Base-by-base conservation (phyloP, 495 filamentous ascomycete genomes). In the Hypoxylon cercidicola region DNA sequence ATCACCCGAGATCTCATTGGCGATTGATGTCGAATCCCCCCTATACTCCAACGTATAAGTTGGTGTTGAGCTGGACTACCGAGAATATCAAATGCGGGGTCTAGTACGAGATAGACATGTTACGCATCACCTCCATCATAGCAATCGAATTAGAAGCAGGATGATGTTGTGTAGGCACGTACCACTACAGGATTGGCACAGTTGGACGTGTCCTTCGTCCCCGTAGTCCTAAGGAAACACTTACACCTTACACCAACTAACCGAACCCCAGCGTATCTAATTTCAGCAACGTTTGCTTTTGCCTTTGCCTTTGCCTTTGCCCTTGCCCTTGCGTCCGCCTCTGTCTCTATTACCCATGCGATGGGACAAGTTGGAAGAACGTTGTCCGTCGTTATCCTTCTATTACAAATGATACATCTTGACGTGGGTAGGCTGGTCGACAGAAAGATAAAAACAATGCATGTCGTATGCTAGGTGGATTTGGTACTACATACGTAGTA, bases 71-170 rank as follows among this genome's bases (percentile, higher is more conserved):
- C 21, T 11, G 30, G 50, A 62, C 54, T 62, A 68, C 64, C 64
- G 64, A 60, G 59, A 46, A 40, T 43, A 59, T 48, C 55, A 30
- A 60, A 51, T 68, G 65, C 65, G 60, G 65, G 60, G 65, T 59
- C 46, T 55, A 15, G 40, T 46, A 44, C 37, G n/a, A n/a, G 18
- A 55, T 40, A 21, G 4, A n/a, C 13, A 44, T 39, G 34, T 41
- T 58, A 46, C 64, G 54, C 58, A 67, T 53, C 52, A 30, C 37
- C 40, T 62, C 47, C 58, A 62, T 68, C 64, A 68, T 68, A 25
- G 41, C 46, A 15, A 49, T 62, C 58, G 44, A 51, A 62, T 54
- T 30, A 25, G 34, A 54, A 54, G 20, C 12, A 50, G 41, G 35
- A 21, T 40, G 32, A 53, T 59, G 64, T 45, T 51, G 53, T 58